Percentiles rank a stretch among this genome's conserved stretches.
Conservation (phyloP, 2,329 filamentous ascomycete species). For the Aspergillus quadrilineatus region DNA sequence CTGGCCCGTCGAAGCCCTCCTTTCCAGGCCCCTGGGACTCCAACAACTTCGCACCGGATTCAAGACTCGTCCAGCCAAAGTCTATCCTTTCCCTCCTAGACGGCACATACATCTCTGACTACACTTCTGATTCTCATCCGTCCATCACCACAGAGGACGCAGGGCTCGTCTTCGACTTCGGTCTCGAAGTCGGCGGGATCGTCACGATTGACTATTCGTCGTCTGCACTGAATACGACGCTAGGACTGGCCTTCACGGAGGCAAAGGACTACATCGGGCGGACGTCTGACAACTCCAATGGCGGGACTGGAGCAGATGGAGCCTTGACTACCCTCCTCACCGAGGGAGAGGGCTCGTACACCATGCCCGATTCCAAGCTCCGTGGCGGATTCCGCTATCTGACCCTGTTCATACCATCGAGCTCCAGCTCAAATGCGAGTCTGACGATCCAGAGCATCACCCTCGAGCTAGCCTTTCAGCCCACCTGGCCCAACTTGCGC, state of each 20-base stretch:
- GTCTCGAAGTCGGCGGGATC: slow-evolving; percentile 58
- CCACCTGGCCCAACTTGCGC: slow-evolving; percentile 53
- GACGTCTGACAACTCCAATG: slow-evolving; percentile 51
- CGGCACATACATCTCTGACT: slow-evolving; percentile 23
- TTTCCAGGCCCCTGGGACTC: slow-evolving; percentile 60
- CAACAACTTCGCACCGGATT: slow-evolving; percentile 57
- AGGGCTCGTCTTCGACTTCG: slow-evolving; percentile 56
- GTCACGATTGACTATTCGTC: slow-evolving; percentile 51
- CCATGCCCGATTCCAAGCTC: slow-evolving; percentile 40
- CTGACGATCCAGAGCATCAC: slow-evolving; percentile 40
- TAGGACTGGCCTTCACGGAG: slow-evolving; percentile 52
- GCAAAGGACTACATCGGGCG: slow-evolving; percentile 50
- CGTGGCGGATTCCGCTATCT: slow-evolving; percentile 49
- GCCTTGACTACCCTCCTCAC: slow-evolving; percentile 40
- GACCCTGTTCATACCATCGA: slow-evolving; percentile 38
- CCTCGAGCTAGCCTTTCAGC: slow-evolving; percentile 50
- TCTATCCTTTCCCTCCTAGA: slow-evolving; percentile 42
- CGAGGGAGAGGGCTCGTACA: slow-evolving; percentile 35
- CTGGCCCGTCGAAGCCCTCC: slow-evolving; percentile 48
- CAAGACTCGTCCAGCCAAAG: slow-evolving; percentile 51
- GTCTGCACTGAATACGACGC: slow-evolving; percentile 36
- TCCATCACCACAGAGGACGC: slow-evolving; percentile 49
- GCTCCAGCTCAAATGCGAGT: slow-evolving; percentile 29
- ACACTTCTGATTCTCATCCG: slow-evolving; percentile 30
- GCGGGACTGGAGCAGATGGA: slow-evolving; percentile 45